These are phyloP conservation scores for Vigna trinervia DNA, from an alignment of 306 rosid species.

Conservation along the genomic window DNA sequence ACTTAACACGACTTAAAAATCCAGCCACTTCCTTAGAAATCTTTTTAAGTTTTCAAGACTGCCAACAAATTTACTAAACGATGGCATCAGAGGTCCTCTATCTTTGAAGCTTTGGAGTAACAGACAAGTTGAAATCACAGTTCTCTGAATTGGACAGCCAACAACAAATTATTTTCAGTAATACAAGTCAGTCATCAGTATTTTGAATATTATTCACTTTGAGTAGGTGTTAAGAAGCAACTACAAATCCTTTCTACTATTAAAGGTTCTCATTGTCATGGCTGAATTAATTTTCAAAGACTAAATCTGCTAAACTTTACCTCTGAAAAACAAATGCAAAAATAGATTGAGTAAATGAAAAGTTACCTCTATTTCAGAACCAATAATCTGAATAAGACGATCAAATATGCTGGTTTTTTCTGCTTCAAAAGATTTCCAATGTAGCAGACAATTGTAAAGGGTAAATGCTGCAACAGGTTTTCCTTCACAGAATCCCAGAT, in stretches of 20 bases:
- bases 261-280: not conserved
- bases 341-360: not conserved
- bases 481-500: conserved; percentile 84
- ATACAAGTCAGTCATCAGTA: not conserved
- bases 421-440: conserved; percentile 91
- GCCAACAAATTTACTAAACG: not conserved
- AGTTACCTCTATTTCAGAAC: conserved; percentile 85
- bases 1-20: not conserved
- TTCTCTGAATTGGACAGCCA: not conserved
- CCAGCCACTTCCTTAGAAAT: not conserved
- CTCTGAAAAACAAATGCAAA: not conserved
- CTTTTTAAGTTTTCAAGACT: not conserved
- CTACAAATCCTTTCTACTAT: not conserved
- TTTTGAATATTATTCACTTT: not conserved
- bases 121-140: not conserved
- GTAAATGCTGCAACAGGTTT: conserved; percentile 90
- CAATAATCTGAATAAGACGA: conserved; percentile 77
- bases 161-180: not conserved
- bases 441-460: conserved; percentile 79
- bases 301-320: conserved; percentile 4
- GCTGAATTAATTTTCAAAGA: not conserved
- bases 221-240: not conserved
- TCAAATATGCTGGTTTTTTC: conserved; percentile 95
- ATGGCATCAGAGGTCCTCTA: not conserved
- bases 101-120: not conserved